These are phyloP conservation scores for Rhizopus sp. DNA, from an alignment of 371 early-diverging fungal species.

Conservation along the genomic window DNA sequence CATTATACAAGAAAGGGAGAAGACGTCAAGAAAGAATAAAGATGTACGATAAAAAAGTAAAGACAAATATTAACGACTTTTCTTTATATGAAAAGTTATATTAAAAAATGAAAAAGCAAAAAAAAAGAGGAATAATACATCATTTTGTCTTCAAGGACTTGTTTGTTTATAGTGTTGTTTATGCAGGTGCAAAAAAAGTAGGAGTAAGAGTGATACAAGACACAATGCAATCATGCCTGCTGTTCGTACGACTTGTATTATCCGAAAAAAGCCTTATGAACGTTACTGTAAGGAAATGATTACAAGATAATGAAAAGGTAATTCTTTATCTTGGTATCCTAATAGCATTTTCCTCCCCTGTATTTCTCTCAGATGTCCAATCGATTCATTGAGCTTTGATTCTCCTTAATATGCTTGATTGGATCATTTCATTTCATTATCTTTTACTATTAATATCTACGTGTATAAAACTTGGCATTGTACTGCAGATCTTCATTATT, in stretches of 20 bases:
- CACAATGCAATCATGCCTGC: background rate
- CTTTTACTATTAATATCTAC: too few relatives aligned
- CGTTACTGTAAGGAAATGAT: background rate
- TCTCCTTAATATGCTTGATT: too few relatives aligned
- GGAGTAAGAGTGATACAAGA: background rate
- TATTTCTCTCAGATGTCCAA: too few relatives aligned
- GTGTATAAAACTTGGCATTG: too few relatives aligned
- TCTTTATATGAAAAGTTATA: background rate
- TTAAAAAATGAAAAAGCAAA: background rate
- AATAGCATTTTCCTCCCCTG: too few relatives aligned
- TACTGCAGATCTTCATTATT: too few relatives aligned
- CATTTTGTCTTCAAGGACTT: background rate
- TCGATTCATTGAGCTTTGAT: too few relatives aligned
- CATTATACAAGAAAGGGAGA: background rate
- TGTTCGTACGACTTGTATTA: background rate
- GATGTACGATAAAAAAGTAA: too few relatives aligned
- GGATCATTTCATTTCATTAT: too few relatives aligned
- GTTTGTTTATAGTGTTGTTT: background rate
- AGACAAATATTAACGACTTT: background rate
- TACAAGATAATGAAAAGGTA: background rate
- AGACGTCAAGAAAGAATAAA: too few relatives aligned
- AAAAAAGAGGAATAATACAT: background rate
- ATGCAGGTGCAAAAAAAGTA: slow-evolving; percentile 6
- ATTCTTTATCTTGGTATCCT: too few relatives aligned
- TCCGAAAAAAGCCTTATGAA: background rate